These are phyloP conservation scores for Emergomyces pasteurianus DNA, from an alignment of 2,329 filamentous ascomycete species.

Conservation along the genomic window DNA sequence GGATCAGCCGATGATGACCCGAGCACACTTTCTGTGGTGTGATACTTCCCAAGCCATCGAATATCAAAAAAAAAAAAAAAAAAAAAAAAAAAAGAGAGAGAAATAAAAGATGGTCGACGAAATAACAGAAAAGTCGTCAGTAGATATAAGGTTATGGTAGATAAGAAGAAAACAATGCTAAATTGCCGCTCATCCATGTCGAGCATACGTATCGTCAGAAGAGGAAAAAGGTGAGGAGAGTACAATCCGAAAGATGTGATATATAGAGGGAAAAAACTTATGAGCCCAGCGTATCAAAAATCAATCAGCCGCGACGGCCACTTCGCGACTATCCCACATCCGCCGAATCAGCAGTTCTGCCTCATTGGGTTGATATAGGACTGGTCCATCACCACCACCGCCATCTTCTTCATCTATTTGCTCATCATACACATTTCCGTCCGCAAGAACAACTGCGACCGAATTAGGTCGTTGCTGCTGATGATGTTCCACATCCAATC, in stretches of 20 bases:
- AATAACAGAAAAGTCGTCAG: background rate
- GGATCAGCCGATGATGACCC: background rate
- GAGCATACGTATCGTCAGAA: background rate
- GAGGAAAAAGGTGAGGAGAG: background rate
- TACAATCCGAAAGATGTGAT: background rate
- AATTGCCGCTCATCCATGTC: background rate
- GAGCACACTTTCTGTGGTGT: background rate
- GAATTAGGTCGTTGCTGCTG: slow-evolving; percentile 25
- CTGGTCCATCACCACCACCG: background rate
- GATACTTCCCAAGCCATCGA: background rate
- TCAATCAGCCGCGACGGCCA: slow-evolving; percentile 21
- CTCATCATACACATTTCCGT: slow-evolving; percentile 4
- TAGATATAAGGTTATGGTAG: background rate
- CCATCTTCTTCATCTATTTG: slow-evolving; percentile 1
- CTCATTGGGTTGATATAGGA: slow-evolving; percentile 18
- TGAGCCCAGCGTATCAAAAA: background rate
- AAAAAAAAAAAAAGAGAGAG: background rate
- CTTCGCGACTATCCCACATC: slow-evolving; percentile 34
- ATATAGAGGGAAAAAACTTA: background rate
- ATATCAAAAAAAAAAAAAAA: background rate
- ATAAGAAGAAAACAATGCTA: background rate
- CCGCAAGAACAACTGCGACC: slow-evolving; percentile 17
- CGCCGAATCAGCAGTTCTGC: slow-evolving; percentile 30
- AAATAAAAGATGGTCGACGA: background rate
- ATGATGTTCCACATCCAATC: slow-evolving; percentile 14